Conservation (phyloP, 2,329 filamentous ascomycete species). For the Metarhizium humberi region DNA sequence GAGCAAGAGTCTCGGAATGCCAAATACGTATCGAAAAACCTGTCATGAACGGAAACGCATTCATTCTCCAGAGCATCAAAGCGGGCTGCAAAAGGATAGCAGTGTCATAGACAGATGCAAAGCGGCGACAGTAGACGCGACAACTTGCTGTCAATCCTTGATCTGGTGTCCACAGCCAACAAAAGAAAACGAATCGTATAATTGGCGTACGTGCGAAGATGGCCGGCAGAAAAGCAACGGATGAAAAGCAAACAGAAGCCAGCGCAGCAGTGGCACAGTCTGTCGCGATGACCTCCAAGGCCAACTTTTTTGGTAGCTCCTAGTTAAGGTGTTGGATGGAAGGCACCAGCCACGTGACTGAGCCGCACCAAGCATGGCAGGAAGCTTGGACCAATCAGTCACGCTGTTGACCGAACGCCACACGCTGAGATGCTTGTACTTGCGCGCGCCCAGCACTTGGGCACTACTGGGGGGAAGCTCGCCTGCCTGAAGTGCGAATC, state of each 20-base stretch:
- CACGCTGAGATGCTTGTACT: slow-evolving; percentile 14
- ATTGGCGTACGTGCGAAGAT: background rate
- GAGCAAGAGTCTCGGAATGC: background rate
- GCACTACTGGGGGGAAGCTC: slow-evolving; percentile 10
- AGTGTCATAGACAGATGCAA: background rate
- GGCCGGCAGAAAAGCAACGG: slow-evolving; percentile 1
- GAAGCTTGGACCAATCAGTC: background rate
- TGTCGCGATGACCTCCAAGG: slow-evolving; percentile 7
- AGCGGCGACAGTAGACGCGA: background rate
- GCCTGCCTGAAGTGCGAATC: background rate
- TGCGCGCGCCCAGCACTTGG: slow-evolving; percentile 6
- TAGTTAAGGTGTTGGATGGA: slow-evolving; percentile 16
- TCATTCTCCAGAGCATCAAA: background rate
- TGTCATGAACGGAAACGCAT: background rate
- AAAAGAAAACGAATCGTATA: background rate
- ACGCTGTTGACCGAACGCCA: slow-evolving; percentile 5
- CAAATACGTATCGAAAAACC: background rate
- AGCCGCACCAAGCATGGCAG: background rate
- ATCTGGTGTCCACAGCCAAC: background rate
- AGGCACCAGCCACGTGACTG: slow-evolving; percentile 8
- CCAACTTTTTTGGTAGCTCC: slow-evolving; percentile 15
- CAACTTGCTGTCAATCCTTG: background rate
- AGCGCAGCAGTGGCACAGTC: background rate
- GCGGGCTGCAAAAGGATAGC: background rate
- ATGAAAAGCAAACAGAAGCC: slow-evolving; percentile 4